Percentiles rank a stretch among this genome's conserved stretches.
Evolutionary conservation across 2,329 filamentous ascomycete genomes (phyloP).

Genomic region (Coniochaeta prunicola): DNA sequence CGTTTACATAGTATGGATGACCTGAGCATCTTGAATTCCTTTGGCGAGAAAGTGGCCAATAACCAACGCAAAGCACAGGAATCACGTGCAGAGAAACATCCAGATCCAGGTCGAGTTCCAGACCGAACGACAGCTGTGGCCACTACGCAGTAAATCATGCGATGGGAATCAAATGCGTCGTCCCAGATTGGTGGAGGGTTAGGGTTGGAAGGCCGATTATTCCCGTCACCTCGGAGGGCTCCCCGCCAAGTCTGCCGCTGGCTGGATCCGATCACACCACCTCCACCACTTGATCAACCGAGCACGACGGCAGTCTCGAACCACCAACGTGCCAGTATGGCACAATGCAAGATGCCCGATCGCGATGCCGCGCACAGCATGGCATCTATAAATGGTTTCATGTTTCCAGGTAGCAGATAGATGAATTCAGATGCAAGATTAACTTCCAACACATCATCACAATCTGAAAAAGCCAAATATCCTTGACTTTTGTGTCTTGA

Average conservation of each 20-base stretch:
- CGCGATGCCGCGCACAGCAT: background rate
- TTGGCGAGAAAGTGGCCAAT: too few species aligned
- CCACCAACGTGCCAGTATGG: background rate
- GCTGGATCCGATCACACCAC: background rate
- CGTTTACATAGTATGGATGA: too few species aligned
- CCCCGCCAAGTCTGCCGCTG: background rate
- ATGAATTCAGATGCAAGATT: background rate
- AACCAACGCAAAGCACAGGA: too few species aligned
- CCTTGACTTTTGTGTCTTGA: background rate
- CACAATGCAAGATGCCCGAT: background rate
- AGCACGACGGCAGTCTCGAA: background rate
- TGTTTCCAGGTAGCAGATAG: background rate
- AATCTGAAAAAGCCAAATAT: background rate
- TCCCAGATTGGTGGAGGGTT: background rate
- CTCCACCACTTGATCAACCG: too few species aligned
- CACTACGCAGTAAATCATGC: too few species aligned
- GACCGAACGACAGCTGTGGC: too few species aligned
- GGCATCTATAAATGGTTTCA: background rate
- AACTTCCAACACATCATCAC: background rate
- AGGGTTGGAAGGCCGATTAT: background rate
- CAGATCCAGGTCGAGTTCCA: too few species aligned
- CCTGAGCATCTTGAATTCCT: too few species aligned
- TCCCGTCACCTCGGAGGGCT: background rate
- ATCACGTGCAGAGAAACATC: too few species aligned
- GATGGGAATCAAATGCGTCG: background rate